Conservation (phyloP, 2,329 filamentous ascomycete species). For the Leptographium radiaticola region DNA sequence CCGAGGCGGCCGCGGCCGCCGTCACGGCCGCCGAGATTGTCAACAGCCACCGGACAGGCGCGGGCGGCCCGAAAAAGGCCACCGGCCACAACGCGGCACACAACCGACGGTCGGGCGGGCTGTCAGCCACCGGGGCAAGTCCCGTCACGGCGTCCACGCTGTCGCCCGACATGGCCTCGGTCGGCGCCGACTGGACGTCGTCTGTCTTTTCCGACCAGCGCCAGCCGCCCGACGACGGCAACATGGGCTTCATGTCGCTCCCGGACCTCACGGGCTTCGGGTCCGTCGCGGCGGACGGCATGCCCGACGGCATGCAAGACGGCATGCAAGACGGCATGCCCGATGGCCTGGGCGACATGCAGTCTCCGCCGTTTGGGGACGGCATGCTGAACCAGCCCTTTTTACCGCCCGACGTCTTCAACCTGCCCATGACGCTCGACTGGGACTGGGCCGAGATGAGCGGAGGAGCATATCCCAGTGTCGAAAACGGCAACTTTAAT, state of each 20-base stretch:
- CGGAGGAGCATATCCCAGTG: conserved; percentile 48
- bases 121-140: background rate
- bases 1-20: conserved; percentile 9
- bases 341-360: conserved; percentile 15
- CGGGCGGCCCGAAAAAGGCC: background rate
- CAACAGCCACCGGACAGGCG: conserved; percentile 6
- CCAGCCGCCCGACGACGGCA: background rate
- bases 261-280: conserved; percentile 32
- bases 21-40: conserved; percentile 12
- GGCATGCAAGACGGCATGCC: conserved; percentile 4
- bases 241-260: conserved; percentile 21
- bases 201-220: background rate
- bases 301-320: background rate
- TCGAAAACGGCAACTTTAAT: conserved; percentile 48
- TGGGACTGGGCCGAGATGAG: conserved; percentile 69
- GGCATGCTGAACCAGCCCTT: conserved; percentile 65
- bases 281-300: conserved; percentile 12
- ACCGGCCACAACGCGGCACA: conserved; percentile 11
- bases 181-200: background rate
- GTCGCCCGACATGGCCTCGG: background rate
- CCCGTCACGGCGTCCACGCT: background rate
- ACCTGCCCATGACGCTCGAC: conserved; percentile 90
- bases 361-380: conserved; percentile 22
- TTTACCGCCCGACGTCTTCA: conserved; percentile 85
- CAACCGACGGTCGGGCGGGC: background rate